Percentiles rank a stretch among this genome's conserved stretches.
Conservation (phyloP, 345 rosid genomes). For the Brassica juncea region DNA sequence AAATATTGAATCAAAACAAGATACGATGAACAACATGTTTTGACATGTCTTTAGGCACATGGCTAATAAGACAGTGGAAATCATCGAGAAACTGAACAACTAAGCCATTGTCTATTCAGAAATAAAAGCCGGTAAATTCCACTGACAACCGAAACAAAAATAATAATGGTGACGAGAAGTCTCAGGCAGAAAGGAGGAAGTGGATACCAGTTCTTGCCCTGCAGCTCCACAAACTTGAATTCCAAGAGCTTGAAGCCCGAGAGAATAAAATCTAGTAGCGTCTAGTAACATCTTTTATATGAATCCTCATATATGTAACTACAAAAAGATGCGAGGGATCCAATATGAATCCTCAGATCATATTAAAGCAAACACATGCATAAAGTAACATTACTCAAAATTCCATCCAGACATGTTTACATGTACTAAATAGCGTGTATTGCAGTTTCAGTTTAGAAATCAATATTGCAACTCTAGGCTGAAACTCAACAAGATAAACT, state of each 20-base stretch:
- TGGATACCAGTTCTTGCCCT: constrained; percentile 85
- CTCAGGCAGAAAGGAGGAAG: constrained; percentile 19
- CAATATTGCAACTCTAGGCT: constrained; percentile 1
- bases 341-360: neutral
- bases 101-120: too few relatives aligned
- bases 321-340: too few relatives aligned
- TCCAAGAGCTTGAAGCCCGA: constrained; percentile 87
- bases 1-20: too few relatives aligned
- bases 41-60: too few relatives aligned
- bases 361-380: constrained; percentile 7
- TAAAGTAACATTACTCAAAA: neutral
- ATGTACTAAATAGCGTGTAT: constrained; percentile 4
- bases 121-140: too few relatives aligned
- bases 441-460: neutral
- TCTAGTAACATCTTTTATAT: constrained; percentile 51
- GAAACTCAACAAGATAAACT: constrained; percentile 13
- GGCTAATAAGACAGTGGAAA: too few relatives aligned
- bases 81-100: too few relatives aligned
- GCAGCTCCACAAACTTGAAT: constrained; percentile 98
- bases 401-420: neutral
- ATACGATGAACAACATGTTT: too few relatives aligned
- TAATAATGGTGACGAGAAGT: neutral
- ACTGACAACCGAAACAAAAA: neutral
- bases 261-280: constrained; percentile 92
- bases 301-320: neutral